phyloP scores from a whole-genome alignment of 129 eudicot species.

The Pittosporum tobira region DNA sequence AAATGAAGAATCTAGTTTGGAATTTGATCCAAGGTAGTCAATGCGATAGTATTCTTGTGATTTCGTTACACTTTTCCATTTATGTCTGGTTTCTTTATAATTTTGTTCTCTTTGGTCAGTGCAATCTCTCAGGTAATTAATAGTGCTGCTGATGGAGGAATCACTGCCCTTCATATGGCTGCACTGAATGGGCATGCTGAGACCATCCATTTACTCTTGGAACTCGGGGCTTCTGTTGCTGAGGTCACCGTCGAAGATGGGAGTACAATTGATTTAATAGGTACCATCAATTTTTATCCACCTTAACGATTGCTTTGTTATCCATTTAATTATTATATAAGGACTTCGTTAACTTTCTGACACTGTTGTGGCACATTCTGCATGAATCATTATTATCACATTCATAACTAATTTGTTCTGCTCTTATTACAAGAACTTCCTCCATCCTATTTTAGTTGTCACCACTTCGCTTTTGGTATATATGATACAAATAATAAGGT shows the following conservation, averaged over 20 bases:
- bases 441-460: neutral
- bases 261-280: slow-evolving; percentile 80
- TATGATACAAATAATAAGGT: neutral
- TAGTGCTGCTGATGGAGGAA: slow-evolving; percentile 82
- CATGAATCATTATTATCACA: neutral
- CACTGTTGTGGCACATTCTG: neutral
- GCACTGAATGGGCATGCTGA: slow-evolving; percentile 87
- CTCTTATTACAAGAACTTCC: neutral
- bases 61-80: neutral
- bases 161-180: slow-evolving; percentile 99
- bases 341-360: too few relatives aligned
- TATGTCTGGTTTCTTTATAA: slow-evolving; percentile 1
- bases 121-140: slow-evolving; percentile 63
- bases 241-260: slow-evolving; percentile 79
- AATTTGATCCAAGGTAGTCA: slow-evolving; percentile 47
- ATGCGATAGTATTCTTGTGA: neutral
- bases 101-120: slow-evolving; percentile 25
- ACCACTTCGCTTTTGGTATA: neutral
- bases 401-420: too few relatives aligned
- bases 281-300: slow-evolving; percentile 20
- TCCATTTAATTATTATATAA: too few relatives aligned
- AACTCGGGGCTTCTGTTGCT: slow-evolving; percentile 76
- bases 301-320: neutral
- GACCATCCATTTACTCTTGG: slow-evolving; percentile 70
- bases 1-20: slow-evolving; percentile 30